Base-by-base conservation (phyloP, 1,284 basidiomycete genomes). In the Ganoderma lingzhi region DNA sequence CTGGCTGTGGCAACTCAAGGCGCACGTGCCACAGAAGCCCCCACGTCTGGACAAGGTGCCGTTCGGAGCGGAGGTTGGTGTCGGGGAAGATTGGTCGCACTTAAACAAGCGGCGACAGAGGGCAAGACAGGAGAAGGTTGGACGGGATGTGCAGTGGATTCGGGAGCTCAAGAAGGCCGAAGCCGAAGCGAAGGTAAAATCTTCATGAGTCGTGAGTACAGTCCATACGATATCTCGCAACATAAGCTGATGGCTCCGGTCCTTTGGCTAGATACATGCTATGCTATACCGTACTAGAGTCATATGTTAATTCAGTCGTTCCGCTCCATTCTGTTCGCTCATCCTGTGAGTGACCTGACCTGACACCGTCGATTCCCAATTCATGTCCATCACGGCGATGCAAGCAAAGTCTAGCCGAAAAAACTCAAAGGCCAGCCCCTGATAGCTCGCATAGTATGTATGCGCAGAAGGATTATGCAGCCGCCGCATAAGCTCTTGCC, bases 81-180 rank as follows among this genome's bases (percentile, higher is more conserved):
- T 85, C 1, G 86, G 84, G 2, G 84, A 83, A 68, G 88, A 91
- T 70, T 84, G 82, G 78, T 81, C 82, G 8, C 88, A 91, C 75
- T 77, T 91, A 68, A 91, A 84, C 78, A 85, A 80, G 71, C 80
- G 88, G 67, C 79, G 89, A 73, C 82, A 82, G 68, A 78, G 82
- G 30, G 81, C 85, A 45, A 78, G 79, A 68, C 72, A 74, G 64
- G 78, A 73, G 51, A 81, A 78, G 70, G 75, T 81, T 0, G 72
- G 72, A 59, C 76, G 79, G 64, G 53, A 56, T 15, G 53, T 56
- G 30, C 53, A 35, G 75, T 85, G 78, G 80, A 63, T 76, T 75
- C 72, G 64, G 75, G 80, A 73, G 70, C 67, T 76, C 51, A 65
- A 65, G 64, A 63, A 53, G 69, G 82, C 72, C 55, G 76, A 75